Evolutionary conservation across 345 rosid genomes (phyloP).

Genomic region (Geranium brycei): DNA sequence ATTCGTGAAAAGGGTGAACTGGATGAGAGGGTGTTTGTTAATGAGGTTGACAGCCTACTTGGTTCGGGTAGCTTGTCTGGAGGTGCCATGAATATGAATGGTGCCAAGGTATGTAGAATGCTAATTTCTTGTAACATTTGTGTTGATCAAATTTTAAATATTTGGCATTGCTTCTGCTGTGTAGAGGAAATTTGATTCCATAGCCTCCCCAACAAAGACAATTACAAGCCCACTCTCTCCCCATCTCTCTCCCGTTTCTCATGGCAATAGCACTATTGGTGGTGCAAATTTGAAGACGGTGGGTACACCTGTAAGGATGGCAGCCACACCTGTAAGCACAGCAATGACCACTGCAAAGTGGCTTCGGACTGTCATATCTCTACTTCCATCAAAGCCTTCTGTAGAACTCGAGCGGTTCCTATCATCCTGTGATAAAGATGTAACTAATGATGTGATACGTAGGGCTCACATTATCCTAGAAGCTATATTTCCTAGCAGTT

Average conservation of each 20-base stretch:
- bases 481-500: slow-evolving; percentile 80
- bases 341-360: slow-evolving; percentile 98
- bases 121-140: slow-evolving; percentile 2
- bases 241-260: slow-evolving; percentile 54
- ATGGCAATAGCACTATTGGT: slow-evolving; percentile 40
- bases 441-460: slow-evolving; percentile 54
- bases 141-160: neutral
- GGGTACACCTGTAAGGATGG: slow-evolving; percentile 77
- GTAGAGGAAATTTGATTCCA: slow-evolving; percentile 59
- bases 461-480: slow-evolving; percentile 82
- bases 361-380: slow-evolving; percentile 75
- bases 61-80: slow-evolving; percentile 61
- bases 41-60: slow-evolving; percentile 77
- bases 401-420: slow-evolving; percentile 55
- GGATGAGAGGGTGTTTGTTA: slow-evolving; percentile 77
- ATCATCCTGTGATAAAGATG: slow-evolving; percentile 72
- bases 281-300: slow-evolving; percentile 35
- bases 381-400: slow-evolving; percentile 71
- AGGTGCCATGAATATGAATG: slow-evolving; percentile 39
- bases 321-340: slow-evolving; percentile 77
- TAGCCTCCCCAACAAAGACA: slow-evolving; percentile 74
- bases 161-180: slow-evolving; percentile 7
- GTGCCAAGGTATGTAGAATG: slow-evolving; percentile 36
- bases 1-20: slow-evolving; percentile 51
- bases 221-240: slow-evolving; percentile 80